Base-by-base conservation (phyloP, 1,284 basidiomycete species). In the Paramarasmius palmivorus region DNA sequence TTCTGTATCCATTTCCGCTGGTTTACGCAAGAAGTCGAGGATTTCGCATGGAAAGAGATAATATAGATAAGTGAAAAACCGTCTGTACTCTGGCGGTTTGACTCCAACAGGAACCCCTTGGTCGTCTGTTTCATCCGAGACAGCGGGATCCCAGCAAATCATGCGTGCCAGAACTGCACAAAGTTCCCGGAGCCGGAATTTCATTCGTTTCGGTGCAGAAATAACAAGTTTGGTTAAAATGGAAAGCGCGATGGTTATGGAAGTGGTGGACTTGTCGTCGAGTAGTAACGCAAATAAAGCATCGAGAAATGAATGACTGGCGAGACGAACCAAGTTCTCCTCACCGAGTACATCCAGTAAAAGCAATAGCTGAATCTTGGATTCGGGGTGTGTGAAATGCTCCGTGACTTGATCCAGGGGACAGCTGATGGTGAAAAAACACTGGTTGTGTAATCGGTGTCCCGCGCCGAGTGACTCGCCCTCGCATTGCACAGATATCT, bases 31-130 rank as follows among this genome's bases (percentile, higher is more conserved):
- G 68, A 95, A 95, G 55, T 77, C 78, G 54, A 95, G 73, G 44
- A 87, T 73, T 72, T 93, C 93, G 74, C 86, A 89, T 2, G 93
- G 93, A 68, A 90, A 95, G 50, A 95, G 80, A 62, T 92, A 95
- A 69, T 94, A 95, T 59, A 95, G 73, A 52, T 83, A 78, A 6
- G 88, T 88, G 72, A 93, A 95, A 63, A 80, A 87, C 51, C 75
- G 77, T 36, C 81, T 77, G 14, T 79, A 75, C 17, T 79, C 77
- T 35, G 88, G 88, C 25, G 26, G 73, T 61, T 54, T 76, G 70
- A n/a, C 49, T 58, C 19, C 54, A 56, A 62, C 46, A 76, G 71
- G n/a, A 35, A 73, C 66, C 22, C 74, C 74, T 26, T 62, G 68
- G 37, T 70, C 70, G 8, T 63, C 60, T 19, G 57, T 59, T 45